Evolutionary conservation across 2,329 filamentous ascomycete species (phyloP), one percentile per base, ranked within the genome.

Genomic region (Ophiostoma montium): DNA sequence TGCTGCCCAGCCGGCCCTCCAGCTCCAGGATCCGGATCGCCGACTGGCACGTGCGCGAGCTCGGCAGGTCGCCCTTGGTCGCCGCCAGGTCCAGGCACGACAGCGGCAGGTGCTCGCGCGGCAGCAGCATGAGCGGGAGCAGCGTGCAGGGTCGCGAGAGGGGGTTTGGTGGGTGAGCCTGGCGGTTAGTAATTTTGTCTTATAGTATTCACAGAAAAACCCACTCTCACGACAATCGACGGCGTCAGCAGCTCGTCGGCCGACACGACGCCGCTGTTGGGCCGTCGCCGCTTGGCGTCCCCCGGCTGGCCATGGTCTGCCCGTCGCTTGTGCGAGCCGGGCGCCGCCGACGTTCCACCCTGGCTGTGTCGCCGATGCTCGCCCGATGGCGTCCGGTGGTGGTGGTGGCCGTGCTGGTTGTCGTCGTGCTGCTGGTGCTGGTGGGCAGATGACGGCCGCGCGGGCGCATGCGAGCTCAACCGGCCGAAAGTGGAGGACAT

Each of bases 21-120:
- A 78, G 70, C 53, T 84, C 80, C 52, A 84, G 65, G 50, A 80
- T 75, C 54, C 76, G 75, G 56, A 84, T 70, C 54, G 73, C 69
- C 8, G 76, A 76, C 56, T 80, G 76, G 59, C 78, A 83, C 42
- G 75, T 68, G 46, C 74, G 74, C 45, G 71, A 72, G 27, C 66
- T 67, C 11, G 72, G 67, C 27, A 78, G 67, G 18, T 71, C 70
- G 55, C 69, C 70, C 35, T 67, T 66, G 10, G 71, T 70, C 21
- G 66, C 67, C 13, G 72, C 67, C 19, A 78, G 68, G 57, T 84
- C 80, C 50, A 85, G 71, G 55, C 62, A 74, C 1, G 78, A 76
- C n/a, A 84, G 65, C 6, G 75, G 67, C 5, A 84, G 67, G 52
- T 72, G 65, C 55, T 79, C 69, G 56, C 82, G 75, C 27, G 76